A percentile compares a stretch with the other conserved stretches of the same genome.
These are phyloP conservation scores for Blepharisma undulans DNA, from an alignment of 169 alveolate species.

Conservation along the genomic window DNA sequence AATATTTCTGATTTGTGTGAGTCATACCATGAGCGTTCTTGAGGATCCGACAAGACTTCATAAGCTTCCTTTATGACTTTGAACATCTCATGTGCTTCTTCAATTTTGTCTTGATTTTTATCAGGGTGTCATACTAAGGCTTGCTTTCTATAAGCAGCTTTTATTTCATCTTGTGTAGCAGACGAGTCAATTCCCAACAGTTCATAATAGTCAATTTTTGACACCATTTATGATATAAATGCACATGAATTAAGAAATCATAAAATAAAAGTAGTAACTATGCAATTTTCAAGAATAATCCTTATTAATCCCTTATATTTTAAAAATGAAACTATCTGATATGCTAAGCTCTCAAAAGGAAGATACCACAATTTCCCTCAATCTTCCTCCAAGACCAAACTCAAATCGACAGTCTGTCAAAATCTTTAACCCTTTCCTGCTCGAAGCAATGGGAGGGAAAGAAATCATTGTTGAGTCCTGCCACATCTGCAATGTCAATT, in stretches of 20 bases:
- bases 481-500: constrained; percentile 17
- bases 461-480: not conserved
- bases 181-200: constrained; percentile 59
- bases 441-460: not conserved
- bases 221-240: constrained; percentile 26
- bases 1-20: constrained; percentile 79
- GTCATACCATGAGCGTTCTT: constrained; percentile 83
- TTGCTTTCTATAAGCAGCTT: constrained; percentile 63
- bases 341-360: not conserved
- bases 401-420: not conserved
- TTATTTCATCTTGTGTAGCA: constrained; percentile 71
- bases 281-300: too few species aligned
- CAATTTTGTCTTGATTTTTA: constrained; percentile 73
- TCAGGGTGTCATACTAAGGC: constrained; percentile 83
- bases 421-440: not conserved
- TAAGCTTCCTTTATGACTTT: constrained; percentile 66
- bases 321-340: not conserved
- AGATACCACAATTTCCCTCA: not conserved
- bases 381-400: not conserved
- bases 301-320: not conserved
- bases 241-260: not conserved
- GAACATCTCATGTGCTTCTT: constrained; percentile 65
- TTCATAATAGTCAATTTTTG: constrained; percentile 60
- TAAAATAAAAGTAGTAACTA: not conserved
- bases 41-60: constrained; percentile 62